A percentile compares a stretch with the other conserved stretches of the same genome.
Conservation (phyloP, 2,329 filamentous ascomycete genomes). For the Talaromyces atroroseus region DNA sequence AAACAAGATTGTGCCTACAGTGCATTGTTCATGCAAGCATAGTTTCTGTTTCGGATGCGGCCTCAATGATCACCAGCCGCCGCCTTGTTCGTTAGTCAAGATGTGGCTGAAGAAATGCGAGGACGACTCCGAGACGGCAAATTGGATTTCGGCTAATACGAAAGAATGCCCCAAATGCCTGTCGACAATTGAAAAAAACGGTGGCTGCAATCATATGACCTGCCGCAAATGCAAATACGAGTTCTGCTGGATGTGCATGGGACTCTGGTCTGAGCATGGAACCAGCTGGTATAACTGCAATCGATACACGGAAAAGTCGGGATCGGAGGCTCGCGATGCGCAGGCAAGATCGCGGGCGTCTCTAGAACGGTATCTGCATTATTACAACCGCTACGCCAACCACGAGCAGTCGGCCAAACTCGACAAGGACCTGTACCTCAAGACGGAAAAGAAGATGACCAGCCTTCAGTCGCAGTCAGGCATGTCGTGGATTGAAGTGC, state of each 20-base stretch:
- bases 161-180: slow-evolving; percentile 96
- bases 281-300: slow-evolving; percentile 99
- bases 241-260: slow-evolving; percentile 99
- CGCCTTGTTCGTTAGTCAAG: slow-evolving; percentile 86
- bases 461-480: slow-evolving; percentile 87
- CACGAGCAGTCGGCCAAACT: slow-evolving; percentile 96
- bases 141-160: slow-evolving; percentile 98
- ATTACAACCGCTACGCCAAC: slow-evolving; percentile 98
- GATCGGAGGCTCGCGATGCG: slow-evolving; percentile 79
- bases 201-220: slow-evolving; percentile 97
- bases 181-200: slow-evolving; percentile 98
- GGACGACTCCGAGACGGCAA: slow-evolving; percentile 95
- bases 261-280: slow-evolving; percentile 94
- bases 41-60: slow-evolving; percentile 95
- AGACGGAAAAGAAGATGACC: slow-evolving; percentile 99
- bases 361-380: slow-evolving; percentile 93
- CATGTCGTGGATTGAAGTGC: slow-evolving; percentile 98
- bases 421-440: slow-evolving; percentile 90
- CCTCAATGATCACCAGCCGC: slow-evolving; percentile 83
- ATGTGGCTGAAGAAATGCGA: slow-evolving; percentile 97
- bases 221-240: slow-evolving; percentile 93
- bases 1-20: slow-evolving; percentile 78
- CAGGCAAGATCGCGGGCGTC: slow-evolving; percentile 87
- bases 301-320: slow-evolving; percentile 92
- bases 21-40: slow-evolving; percentile 76